Evolutionary conservation across 176 grass and related monocot genomes (phyloP).

Genomic region (Rhynchospora tenuis): DNA sequence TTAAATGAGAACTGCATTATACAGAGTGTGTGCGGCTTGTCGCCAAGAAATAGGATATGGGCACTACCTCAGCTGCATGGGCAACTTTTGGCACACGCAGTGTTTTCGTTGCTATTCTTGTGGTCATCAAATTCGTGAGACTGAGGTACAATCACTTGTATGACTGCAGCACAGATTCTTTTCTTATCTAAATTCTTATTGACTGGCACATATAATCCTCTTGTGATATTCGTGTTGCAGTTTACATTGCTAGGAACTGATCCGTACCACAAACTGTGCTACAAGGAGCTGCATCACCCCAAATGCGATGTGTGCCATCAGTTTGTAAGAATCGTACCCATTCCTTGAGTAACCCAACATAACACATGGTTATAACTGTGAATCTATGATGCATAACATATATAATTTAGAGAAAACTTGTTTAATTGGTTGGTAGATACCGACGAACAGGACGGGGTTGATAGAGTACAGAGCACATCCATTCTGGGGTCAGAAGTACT

Average conservation of each 20-base stretch:
- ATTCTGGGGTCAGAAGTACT: conserved; percentile 94
- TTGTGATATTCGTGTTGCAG: conserved; percentile 37
- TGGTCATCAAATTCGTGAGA: conserved; percentile 56
- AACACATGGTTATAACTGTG: too few relatives aligned
- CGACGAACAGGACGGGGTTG: conserved; percentile 55
- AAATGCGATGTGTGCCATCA: conserved; percentile 95
- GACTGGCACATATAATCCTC: not conserved
- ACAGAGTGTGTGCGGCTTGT: conserved; percentile 79
- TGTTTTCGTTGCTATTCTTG: conserved; percentile 73
- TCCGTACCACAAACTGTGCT: conserved; percentile 77
- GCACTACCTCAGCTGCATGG: conserved; percentile 97
- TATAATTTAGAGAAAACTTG: not conserved
- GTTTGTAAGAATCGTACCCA: conserved; percentile 60
- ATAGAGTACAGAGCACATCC: conserved; percentile 85
- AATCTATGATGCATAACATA: not conserved
- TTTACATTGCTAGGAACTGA: conserved; percentile 71
- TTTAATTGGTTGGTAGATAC: conserved; percentile 48
- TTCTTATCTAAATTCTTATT: not conserved
- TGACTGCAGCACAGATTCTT: not conserved
- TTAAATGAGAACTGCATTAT: conserved; percentile 6
- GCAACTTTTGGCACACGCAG: conserved; percentile 85
- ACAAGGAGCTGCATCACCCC: conserved; percentile 94
- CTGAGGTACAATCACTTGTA: conserved; percentile 45
- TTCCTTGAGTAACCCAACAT: conserved; percentile 2
- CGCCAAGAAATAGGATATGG: conserved; percentile 83